phyloP scores from a whole-genome alignment of 2,329 filamentous ascomycete genomes.

The Penicillium sclerotiorum region DNA sequence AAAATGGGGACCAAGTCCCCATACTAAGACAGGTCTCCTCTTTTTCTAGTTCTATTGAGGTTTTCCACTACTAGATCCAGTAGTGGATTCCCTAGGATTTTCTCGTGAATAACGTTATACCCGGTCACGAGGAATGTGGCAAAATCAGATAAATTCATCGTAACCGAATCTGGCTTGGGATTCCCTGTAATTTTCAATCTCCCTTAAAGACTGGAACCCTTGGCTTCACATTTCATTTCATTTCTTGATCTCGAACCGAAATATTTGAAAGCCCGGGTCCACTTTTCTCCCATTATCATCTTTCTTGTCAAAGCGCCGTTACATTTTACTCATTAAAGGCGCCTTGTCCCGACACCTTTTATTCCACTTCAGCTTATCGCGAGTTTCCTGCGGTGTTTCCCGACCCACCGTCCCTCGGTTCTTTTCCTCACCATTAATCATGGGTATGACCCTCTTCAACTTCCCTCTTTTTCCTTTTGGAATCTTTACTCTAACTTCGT shows the following conservation, averaged over 20 bases:
- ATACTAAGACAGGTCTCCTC: too few species aligned
- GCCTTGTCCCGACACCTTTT: neutral
- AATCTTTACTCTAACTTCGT: neutral
- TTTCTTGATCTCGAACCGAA: too few species aligned
- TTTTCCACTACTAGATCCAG: slow-evolving; percentile 11
- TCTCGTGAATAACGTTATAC: neutral
- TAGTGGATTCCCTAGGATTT: slow-evolving; percentile 7
- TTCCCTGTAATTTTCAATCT: slow-evolving; percentile 13
- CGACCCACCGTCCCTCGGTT: neutral
- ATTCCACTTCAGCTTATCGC: neutral
- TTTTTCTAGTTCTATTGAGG: neutral
- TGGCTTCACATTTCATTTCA: neutral
- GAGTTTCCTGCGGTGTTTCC: neutral
- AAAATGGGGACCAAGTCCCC: slow-evolving; percentile 13
- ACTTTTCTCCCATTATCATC: slow-evolving; percentile 4
- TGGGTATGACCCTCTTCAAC: slow-evolving; percentile 1
- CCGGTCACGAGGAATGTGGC: slow-evolving; percentile 16
- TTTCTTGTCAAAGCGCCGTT: neutral
- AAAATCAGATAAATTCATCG: slow-evolving; percentile 23
- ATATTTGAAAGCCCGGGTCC: slow-evolving; percentile 10
- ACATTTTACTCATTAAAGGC: neutral
- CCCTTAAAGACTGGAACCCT: neutral
- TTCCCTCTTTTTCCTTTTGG: neutral
- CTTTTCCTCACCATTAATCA: neutral
- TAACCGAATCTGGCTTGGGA: slow-evolving; percentile 4